phyloP scores from a whole-genome alignment of 176 grass and related monocot genomes.

The Lolium rigidum region DNA sequence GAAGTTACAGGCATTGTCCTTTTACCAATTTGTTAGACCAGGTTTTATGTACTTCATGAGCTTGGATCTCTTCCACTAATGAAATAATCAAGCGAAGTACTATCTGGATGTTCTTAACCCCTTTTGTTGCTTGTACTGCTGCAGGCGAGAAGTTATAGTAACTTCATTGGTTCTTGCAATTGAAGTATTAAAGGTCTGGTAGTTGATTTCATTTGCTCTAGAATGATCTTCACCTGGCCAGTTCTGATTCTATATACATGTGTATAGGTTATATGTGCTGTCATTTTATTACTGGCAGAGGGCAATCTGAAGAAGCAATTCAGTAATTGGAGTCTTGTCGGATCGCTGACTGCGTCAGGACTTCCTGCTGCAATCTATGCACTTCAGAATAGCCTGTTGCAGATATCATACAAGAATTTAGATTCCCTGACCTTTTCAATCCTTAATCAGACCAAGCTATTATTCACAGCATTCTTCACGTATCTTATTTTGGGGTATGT shows the following conservation, averaged over 20 bases:
- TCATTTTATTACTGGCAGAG: slow-evolving; percentile 76
- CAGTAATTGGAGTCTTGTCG: slow-evolving; percentile 70
- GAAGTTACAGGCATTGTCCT: background rate
- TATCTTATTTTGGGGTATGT: slow-evolving; percentile 93
- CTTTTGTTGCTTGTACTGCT: slow-evolving; percentile 26
- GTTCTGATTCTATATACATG: slow-evolving; percentile 49
- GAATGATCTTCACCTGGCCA: background rate
- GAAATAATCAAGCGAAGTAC: slow-evolving; percentile 19
- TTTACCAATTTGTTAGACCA: background rate
- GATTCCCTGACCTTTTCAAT: slow-evolving; percentile 98
- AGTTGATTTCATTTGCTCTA: slow-evolving; percentile 32
- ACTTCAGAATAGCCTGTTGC: slow-evolving; percentile 91
- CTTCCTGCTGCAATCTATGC: slow-evolving; percentile 97
- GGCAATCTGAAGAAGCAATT: slow-evolving; percentile 71
- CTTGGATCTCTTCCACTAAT: background rate
- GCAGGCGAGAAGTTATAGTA: slow-evolving; percentile 91
- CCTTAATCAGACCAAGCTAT: slow-evolving; percentile 96
- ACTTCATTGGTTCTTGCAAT: slow-evolving; percentile 87
- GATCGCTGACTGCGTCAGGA: slow-evolving; percentile 86
- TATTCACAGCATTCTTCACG: slow-evolving; percentile 95
- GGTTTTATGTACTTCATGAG: slow-evolving; percentile 20
- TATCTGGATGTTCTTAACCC: slow-evolving; percentile 27
- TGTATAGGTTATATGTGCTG: slow-evolving; percentile 73
- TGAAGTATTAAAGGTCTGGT: slow-evolving; percentile 80
- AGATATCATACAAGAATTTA: slow-evolving; percentile 98